phyloP scores from a whole-genome alignment of 306 rosid species.

The Rosa multiflora region DNA sequence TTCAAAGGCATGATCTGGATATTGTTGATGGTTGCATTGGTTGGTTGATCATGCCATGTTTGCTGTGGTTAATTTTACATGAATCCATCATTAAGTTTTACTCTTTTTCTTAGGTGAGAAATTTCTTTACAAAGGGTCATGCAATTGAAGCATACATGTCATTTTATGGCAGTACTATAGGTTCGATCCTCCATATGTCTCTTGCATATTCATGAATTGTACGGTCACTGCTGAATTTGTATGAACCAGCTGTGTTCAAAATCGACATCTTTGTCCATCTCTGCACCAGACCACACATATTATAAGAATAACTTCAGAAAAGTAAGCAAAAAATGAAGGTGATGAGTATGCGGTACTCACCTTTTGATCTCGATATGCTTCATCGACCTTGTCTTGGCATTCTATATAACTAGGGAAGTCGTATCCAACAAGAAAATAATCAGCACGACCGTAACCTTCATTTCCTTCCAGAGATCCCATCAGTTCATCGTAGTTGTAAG shows the following conservation, averaged over 20 bases:
- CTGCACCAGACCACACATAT: slow-evolving; percentile 34
- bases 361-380: slow-evolving; percentile 75
- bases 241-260: slow-evolving; percentile 90
- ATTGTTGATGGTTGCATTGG: not conserved
- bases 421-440: slow-evolving; percentile 94
- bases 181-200: slow-evolving; percentile 82
- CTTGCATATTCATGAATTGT: slow-evolving; percentile 91
- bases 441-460: slow-evolving; percentile 91
- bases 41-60: not conserved
- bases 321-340: not conserved
- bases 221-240: slow-evolving; percentile 98
- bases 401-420: slow-evolving; percentile 97
- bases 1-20: not conserved
- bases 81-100: not conserved
- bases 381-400: slow-evolving; percentile 86
- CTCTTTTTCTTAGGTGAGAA: not conserved
- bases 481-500: slow-evolving; percentile 68
- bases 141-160: not conserved
- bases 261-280: slow-evolving; percentile 95
- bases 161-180: slow-evolving; percentile 42
- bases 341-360: slow-evolving; percentile 29
- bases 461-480: slow-evolving; percentile 90
- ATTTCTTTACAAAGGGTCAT: not conserved
- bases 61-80: not conserved
- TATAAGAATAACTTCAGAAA: not conserved